Evolutionary conservation across 176 grass and related monocot species (phyloP).

Genomic region (Secale cereale): DNA sequence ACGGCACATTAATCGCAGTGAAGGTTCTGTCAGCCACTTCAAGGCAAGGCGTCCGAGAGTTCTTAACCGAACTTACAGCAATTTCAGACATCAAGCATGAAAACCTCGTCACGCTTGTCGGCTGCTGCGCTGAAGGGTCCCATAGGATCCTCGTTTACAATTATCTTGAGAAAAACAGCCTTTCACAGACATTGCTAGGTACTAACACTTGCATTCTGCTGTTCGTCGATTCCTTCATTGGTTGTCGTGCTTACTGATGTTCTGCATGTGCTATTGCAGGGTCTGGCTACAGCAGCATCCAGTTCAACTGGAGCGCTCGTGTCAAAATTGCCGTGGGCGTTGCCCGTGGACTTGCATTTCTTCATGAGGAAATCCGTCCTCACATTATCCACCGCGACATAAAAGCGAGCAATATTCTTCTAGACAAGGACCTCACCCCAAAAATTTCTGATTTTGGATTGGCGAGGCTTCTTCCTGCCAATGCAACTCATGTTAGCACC

Average conservation of each 20-base stretch:
- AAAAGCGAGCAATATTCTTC: constrained; percentile 96
- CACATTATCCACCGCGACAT: constrained; percentile 92
- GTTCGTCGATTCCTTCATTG: neutral
- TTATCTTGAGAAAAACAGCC: constrained; percentile 90
- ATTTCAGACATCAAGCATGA: constrained; percentile 82
- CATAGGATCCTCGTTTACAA: constrained; percentile 79
- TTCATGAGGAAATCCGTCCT: constrained; percentile 73
- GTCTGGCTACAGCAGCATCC: constrained; percentile 50
- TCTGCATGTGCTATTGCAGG: constrained; percentile 40
- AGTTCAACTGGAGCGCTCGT: constrained; percentile 64
- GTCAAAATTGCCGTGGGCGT: constrained; percentile 75
- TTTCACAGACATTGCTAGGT: constrained; percentile 86
- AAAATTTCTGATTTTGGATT: constrained; percentile 93
- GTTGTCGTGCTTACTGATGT: neutral
- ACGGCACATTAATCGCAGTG: constrained; percentile 58
- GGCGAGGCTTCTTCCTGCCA: constrained; percentile 66
- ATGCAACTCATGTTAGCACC: constrained; percentile 88
- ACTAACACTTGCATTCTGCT: neutral
- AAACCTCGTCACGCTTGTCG: constrained; percentile 69
- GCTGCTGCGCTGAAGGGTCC: constrained; percentile 71
- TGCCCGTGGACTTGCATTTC: constrained; percentile 75
- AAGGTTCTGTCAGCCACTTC: constrained; percentile 78
- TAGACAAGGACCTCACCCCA: constrained; percentile 66
- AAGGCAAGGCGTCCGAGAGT: constrained; percentile 68
- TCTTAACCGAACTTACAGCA: constrained; percentile 73